Conservation (phyloP, 371 early-diverging fungal species). For the Phascolomyces articulosus region DNA sequence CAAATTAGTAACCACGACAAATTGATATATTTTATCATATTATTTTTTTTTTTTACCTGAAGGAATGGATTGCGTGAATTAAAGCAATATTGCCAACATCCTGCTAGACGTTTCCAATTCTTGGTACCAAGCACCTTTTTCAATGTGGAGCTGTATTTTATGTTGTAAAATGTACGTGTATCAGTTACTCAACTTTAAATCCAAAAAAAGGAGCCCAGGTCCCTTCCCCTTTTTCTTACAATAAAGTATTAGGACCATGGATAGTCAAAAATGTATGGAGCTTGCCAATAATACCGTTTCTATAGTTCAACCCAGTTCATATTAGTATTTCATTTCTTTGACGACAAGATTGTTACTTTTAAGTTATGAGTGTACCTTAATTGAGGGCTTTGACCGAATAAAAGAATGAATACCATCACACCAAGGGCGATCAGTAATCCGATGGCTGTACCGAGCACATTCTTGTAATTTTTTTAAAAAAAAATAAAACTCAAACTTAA, state of each 20-base stretch:
- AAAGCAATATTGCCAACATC: conserved; percentile 44
- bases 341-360: neutral
- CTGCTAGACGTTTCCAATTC: conserved; percentile 22
- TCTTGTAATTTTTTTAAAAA: conserved; percentile 8
- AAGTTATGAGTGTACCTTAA: conserved; percentile 22
- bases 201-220: too few relatives aligned
- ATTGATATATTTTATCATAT: too few relatives aligned
- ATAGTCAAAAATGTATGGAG: conserved; percentile 27
- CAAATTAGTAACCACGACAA: too few relatives aligned
- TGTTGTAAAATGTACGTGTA: too few relatives aligned
- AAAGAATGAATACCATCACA: conserved; percentile 33
- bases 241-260: conserved; percentile 20
- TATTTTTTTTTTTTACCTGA: conserved; percentile 25
- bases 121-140: conserved; percentile 24
- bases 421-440: conserved; percentile 29
- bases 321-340: conserved; percentile 25
- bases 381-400: conserved; percentile 47
- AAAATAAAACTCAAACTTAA: too few relatives aligned
- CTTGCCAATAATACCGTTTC: conserved; percentile 42
- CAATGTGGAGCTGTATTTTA: conserved; percentile 17
- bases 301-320: conserved; percentile 6
- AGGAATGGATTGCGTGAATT: conserved; percentile 53
- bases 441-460: conserved; percentile 22
- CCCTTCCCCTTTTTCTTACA: conserved; percentile 23
- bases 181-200: neutral